Conservation (phyloP, 805 yeast genomes). For the Candida michaelii region DNA sequence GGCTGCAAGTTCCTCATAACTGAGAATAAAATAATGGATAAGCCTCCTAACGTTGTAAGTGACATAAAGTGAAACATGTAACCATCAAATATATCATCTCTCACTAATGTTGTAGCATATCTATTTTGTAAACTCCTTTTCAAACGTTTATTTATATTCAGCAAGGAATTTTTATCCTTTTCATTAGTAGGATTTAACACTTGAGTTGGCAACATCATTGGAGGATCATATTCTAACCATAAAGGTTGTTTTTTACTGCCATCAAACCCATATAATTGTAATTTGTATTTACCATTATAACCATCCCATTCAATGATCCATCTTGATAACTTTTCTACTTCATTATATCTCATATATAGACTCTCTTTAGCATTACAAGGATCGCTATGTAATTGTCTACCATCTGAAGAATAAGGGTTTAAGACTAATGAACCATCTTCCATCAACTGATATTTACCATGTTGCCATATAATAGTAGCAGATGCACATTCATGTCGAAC, state of each 20-base stretch:
- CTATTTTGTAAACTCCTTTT: slow-evolving; percentile 16
- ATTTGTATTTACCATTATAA: slow-evolving; percentile 16
- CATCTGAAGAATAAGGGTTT: slow-evolving; percentile 19
- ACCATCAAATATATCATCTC: slow-evolving; percentile 3
- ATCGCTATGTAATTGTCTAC: slow-evolving; percentile 21
- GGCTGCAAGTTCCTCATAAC: neutral
- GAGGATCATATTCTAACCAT: slow-evolving; percentile 21
- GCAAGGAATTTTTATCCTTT: slow-evolving; percentile 8
- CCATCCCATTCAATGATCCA: slow-evolving; percentile 19
- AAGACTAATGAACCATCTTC: slow-evolving; percentile 15
- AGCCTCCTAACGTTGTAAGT: slow-evolving; percentile 1
- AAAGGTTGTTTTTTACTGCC: slow-evolving; percentile 21
- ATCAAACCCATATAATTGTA: slow-evolving; percentile 18
- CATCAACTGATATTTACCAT: slow-evolving; percentile 17
- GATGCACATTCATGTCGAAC: slow-evolving; percentile 19
- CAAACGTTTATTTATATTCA: slow-evolving; percentile 6
- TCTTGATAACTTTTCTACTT: slow-evolving; percentile 14
- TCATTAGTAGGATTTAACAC: slow-evolving; percentile 19
- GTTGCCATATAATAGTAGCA: slow-evolving; percentile 22
- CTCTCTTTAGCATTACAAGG: slow-evolving; percentile 19
- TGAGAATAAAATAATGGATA: neutral
- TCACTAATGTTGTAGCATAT: neutral
- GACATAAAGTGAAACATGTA: slow-evolving; percentile 6
- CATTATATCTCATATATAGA: slow-evolving; percentile 19
- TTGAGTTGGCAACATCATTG: slow-evolving; percentile 20